phyloP scores from a whole-genome alignment of 2,329 filamentous ascomycete genomes.

The Exophiala bonariae region DNA sequence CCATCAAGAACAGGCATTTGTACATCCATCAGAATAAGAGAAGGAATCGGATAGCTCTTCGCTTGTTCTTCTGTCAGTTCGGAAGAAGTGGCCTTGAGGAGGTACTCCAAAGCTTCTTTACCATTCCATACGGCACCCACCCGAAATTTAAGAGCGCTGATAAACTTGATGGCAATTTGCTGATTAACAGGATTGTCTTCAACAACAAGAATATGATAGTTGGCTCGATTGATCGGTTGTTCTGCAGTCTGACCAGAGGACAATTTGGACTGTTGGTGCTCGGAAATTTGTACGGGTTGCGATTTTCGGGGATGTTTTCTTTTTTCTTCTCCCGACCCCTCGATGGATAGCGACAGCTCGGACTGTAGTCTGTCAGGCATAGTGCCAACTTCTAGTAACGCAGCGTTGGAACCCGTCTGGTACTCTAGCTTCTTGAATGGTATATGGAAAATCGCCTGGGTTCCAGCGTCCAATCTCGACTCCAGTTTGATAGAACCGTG shows the following conservation, averaged over 20 bases:
- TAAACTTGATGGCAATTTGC: constrained; percentile 74
- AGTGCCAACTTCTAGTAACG: constrained; percentile 61
- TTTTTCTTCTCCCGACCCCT: constrained; percentile 17
- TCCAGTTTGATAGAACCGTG: constrained; percentile 70
- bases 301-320: constrained; percentile 7
- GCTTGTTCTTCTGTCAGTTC: constrained; percentile 37
- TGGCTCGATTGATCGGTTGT: constrained; percentile 41
- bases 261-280: neutral
- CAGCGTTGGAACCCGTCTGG: constrained; percentile 43
- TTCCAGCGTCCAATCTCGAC: constrained; percentile 67
- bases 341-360: constrained; percentile 40
- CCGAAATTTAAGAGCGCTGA: constrained; percentile 70
- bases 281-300: constrained; percentile 25
- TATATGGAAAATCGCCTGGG: constrained; percentile 74
- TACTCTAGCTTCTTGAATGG: constrained; percentile 71
- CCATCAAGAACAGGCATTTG: constrained; percentile 77
- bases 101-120: constrained; percentile 74
- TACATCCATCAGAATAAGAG: constrained; percentile 78
- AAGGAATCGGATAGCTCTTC: constrained; percentile 56
- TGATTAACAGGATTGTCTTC: constrained; percentile 79
- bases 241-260: too few species aligned
- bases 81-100: constrained; percentile 50
- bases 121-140: constrained; percentile 75
- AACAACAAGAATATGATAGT: constrained; percentile 71
- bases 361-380: constrained; percentile 39